Conservation (phyloP, 164 flowering plant species). For the Nymphaea colorata region DNA sequence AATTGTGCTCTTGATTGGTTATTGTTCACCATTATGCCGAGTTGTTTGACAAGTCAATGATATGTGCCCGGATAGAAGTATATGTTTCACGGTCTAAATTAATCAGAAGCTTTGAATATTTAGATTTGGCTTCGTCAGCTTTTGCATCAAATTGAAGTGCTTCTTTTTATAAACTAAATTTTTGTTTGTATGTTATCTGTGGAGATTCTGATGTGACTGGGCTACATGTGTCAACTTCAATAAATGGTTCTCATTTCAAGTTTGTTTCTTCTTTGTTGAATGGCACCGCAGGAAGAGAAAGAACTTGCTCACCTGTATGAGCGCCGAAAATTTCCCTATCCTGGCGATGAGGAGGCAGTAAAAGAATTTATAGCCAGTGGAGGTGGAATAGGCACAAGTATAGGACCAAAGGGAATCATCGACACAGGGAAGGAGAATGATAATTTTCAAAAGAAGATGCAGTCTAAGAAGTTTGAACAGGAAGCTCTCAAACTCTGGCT, state of each 20-base stretch:
- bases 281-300: conserved; percentile 41
- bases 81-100: no score
- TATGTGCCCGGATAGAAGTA: no score
- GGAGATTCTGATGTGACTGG: no score
- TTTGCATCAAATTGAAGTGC: no score
- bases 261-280: background rate
- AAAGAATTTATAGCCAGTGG: conserved; percentile 80
- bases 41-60: no score
- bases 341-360: conserved; percentile 86
- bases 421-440: conserved; percentile 37
- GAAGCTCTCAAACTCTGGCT: conserved; percentile 75
- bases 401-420: conserved; percentile 64
- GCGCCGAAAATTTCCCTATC: conserved; percentile 66
- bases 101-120: no score
- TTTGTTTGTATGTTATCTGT: no score
- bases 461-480: conserved; percentile 61
- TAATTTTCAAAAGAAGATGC: conserved; percentile 48
- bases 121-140: no score
- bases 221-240: no score
- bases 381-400: conserved; percentile 69
- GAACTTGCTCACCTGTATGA: conserved; percentile 81
- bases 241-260: background rate
- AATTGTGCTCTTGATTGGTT: no score
- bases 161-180: no score
- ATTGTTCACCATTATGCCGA: no score